Evolutionary conservation across 495 filamentous ascomycete genomes (phyloP).

Genomic region (Lasiosphaeria miniovina): DNA sequence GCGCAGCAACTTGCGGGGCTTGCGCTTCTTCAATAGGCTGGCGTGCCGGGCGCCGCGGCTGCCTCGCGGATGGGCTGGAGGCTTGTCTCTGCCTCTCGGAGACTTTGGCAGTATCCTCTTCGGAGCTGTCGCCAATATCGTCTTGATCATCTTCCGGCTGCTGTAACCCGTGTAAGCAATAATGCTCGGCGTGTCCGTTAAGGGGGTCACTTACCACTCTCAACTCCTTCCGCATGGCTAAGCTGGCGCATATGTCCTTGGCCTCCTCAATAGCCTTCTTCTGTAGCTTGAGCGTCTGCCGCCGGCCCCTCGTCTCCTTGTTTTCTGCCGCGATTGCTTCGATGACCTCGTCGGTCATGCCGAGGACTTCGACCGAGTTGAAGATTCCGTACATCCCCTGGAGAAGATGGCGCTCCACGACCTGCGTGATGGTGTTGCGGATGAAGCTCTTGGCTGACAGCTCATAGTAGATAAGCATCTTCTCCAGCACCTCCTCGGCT

Average conservation of each 20-base stretch:
- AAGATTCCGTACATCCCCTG: constrained; percentile 41
- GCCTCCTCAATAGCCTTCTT: constrained; percentile 40
- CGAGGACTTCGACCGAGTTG: constrained; percentile 34
- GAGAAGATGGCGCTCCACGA: constrained; percentile 37
- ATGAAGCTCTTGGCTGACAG: constrained; percentile 38
- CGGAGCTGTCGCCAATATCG: constrained; percentile 18
- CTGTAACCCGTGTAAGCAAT: constrained; percentile 10
- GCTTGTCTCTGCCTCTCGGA: constrained; percentile 6
- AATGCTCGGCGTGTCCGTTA: too few species aligned
- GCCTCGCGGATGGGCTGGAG: constrained; percentile 4
- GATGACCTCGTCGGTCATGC: constrained; percentile 27
- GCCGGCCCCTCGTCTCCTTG: constrained; percentile 35
- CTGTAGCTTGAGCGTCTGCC: constrained; percentile 30
- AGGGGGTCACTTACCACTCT: constrained; percentile 21
- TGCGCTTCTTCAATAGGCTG: constrained; percentile 10
- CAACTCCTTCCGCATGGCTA: constrained; percentile 41
- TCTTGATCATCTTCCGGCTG: constrained; percentile 23
- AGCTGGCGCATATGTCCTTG: constrained; percentile 36
- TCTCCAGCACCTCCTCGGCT: constrained; percentile 41
- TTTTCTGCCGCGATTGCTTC: constrained; percentile 40
- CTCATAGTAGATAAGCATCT: constrained; percentile 45
- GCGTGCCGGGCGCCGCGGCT: constrained; percentile 4
- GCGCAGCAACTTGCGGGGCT: neutral
- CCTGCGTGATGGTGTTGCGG: constrained; percentile 39
- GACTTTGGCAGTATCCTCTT: constrained; percentile 17